Base-by-base conservation (phyloP, 2,329 filamentous ascomycete genomes). In the Alternaria rosae region DNA sequence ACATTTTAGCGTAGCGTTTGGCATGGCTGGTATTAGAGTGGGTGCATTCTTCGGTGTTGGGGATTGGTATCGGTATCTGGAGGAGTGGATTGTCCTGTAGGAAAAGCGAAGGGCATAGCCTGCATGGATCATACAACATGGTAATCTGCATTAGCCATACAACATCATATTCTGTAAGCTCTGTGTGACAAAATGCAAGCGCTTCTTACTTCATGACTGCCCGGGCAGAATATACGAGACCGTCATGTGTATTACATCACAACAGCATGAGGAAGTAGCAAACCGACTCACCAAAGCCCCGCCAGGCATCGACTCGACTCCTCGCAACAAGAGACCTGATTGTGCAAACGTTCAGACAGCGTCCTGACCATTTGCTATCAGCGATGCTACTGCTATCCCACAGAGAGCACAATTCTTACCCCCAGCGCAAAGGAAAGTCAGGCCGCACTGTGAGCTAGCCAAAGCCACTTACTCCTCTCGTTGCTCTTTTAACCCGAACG, bases 1-100 rank as follows among this genome's bases (percentile, higher is more conserved):
- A 26, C 45, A 57, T 51, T 15, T 61, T 52, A 38, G 54, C 41
- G 42, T 61, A 61, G 58, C 58, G 47, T 47, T 47, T 20, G 54
- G 45, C 45, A 35, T 26, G 42, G 42, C 21, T 57, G 8, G 32
- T 26, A 25, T 15, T 10, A 53, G 9, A 15, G 20, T 23, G 6
- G 17, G 38, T 47, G 10, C 11, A 21, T n/a, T 43, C 17, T 51
- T n/a, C 28, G 28, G 47, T 9, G 20, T 51, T 4, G 20, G 21
- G 5, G 47, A 12, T 23, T 12, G 20, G 30, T 51, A 51, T 12
- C 13, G 30, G 30, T 38, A 25, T 38, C 47, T 38, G 20, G 12
- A 35, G 10, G n/a, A 13, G 13, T 23, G 28, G 10, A 51, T 35
- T 2, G 6, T 35, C 20, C 47, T 51, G 4, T 12, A 12, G 12